Percentiles rank a stretch among this genome's conserved stretches.
These are phyloP conservation scores for Cordyceps cicadae DNA, from an alignment of 2,329 filamentous ascomycete genomes.

Conservation along the genomic window DNA sequence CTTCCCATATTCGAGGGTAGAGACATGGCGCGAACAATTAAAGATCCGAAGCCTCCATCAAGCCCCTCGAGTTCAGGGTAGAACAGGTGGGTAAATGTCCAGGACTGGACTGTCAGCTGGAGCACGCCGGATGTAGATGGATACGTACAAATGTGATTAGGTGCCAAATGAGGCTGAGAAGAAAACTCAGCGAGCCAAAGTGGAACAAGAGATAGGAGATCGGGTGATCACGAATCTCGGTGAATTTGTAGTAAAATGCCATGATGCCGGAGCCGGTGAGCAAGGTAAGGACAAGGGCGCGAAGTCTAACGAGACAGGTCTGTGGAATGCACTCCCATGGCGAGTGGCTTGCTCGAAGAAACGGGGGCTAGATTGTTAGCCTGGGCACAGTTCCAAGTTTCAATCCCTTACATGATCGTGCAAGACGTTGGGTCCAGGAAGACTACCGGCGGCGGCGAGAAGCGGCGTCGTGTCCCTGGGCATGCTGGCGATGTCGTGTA, in stretches of 20 bases:
- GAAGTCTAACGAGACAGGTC: constrained; percentile 35
- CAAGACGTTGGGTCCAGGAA: constrained; percentile 25
- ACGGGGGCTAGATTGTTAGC: constrained; percentile 34
- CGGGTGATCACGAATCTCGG: constrained; percentile 30
- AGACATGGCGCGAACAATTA: constrained; percentile 33
- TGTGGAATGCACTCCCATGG: constrained; percentile 41
- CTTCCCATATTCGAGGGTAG: constrained; percentile 34
- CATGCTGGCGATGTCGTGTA: not conserved
- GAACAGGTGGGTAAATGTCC: constrained; percentile 45
- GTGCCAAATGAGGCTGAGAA: constrained; percentile 37
- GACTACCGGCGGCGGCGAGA: constrained; percentile 21
- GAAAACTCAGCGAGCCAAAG: constrained; percentile 38
- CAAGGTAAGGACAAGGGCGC: constrained; percentile 35
- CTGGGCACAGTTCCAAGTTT: not conserved
- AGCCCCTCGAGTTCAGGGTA: constrained; percentile 32
- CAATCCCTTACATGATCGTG: constrained; percentile 27
- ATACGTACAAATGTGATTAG: constrained; percentile 36
- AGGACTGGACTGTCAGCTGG: constrained; percentile 27
- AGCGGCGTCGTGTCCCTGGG: constrained; percentile 29
- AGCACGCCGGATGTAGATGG: constrained; percentile 6
- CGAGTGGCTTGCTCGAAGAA: constrained; percentile 43
- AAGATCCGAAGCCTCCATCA: constrained; percentile 26
- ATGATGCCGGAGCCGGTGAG: constrained; percentile 33
- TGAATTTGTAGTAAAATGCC: constrained; percentile 38
- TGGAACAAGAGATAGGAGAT: constrained; percentile 39